phyloP scores from a whole-genome alignment of 2,329 filamentous ascomycete species.

The Paracoccidioides brasiliensis region DNA sequence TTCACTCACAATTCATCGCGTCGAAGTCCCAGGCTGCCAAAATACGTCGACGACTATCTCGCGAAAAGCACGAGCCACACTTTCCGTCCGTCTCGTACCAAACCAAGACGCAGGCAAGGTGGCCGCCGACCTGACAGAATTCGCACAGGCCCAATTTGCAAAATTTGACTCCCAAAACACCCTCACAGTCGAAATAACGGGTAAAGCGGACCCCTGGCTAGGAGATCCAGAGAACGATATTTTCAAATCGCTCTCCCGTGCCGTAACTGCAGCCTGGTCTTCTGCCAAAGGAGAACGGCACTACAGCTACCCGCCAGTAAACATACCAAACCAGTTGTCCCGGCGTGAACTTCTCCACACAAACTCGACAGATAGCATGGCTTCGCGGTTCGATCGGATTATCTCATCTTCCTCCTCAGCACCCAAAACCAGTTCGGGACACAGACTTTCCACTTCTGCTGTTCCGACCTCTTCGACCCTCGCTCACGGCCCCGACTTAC shows the following conservation, averaged over 20 bases:
- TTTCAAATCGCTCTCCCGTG: conserved; percentile 75
- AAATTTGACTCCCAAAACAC: conserved; percentile 67
- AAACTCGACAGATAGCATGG: conserved; percentile 27
- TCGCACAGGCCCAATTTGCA: conserved; percentile 58
- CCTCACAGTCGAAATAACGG: conserved; percentile 72
- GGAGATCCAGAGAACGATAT: conserved; percentile 84
- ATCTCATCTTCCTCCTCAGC: conserved; percentile 20
- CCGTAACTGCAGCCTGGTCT: conserved; percentile 75
- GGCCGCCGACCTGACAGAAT: conserved; percentile 51
- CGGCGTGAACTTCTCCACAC: conserved; percentile 18
- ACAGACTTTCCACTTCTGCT: conserved; percentile 7
- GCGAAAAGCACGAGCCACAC: conserved; percentile 70
- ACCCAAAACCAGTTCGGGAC: conserved; percentile 5
- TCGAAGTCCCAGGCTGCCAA: conserved; percentile 77
- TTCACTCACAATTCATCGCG: conserved; percentile 83
- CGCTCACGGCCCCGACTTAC: conserved; percentile 9
- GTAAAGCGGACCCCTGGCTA: conserved; percentile 91
- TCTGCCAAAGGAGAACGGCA: conserved; percentile 19
- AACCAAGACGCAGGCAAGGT: conserved; percentile 80
- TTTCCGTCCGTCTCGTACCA: conserved; percentile 84
- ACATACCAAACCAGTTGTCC: conserved; percentile 11
- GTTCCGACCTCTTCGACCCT: conserved; percentile 31
- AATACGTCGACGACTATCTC: conserved; percentile 80
- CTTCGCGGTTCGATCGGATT: conserved; percentile 27
- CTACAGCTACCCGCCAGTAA: conserved; percentile 22